Conservation (phyloP, 164 flowering plant genomes). For the Euptelea pleiosperma region DNA sequence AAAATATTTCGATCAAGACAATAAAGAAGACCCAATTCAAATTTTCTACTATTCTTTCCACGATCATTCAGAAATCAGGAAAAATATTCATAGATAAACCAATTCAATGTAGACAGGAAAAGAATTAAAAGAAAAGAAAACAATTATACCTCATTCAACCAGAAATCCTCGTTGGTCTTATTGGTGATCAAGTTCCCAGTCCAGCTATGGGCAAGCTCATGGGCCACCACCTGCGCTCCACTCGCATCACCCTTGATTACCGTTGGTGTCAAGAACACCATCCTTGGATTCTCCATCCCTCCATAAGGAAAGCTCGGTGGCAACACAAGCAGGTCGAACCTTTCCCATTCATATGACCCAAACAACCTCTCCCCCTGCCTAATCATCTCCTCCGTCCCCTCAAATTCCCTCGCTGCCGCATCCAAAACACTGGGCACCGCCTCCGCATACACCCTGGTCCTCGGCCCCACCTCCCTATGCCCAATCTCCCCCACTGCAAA, state of each 20-base stretch:
- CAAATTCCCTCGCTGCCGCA: constrained; percentile 74
- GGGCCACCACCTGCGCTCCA: constrained; percentile 87
- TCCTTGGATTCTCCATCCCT: constrained; percentile 94
- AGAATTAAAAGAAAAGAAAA: neutral
- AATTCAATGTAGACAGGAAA: too few species aligned
- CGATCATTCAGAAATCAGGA: too few species aligned
- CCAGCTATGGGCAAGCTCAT: constrained; percentile 95
- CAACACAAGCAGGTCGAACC: constrained; percentile 79
- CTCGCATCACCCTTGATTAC: constrained; percentile 79
- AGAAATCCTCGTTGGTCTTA: constrained; percentile 81
- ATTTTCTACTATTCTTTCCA: too few species aligned
- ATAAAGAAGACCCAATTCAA: too few species aligned
- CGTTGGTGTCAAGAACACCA: constrained; percentile 87
- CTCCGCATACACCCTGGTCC: constrained; percentile 79
- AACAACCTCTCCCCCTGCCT: constrained; percentile 77
- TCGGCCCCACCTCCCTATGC: constrained; percentile 71
- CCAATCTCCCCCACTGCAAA: constrained; percentile 76
- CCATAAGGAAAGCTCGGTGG: constrained; percentile 94
- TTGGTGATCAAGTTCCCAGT: constrained; percentile 90
- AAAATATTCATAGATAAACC: too few species aligned
- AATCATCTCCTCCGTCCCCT: constrained; percentile 81
- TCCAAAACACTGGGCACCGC: constrained; percentile 51
- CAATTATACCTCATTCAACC: constrained; percentile 77
- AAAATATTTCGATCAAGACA: too few species aligned
- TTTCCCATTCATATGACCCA: constrained; percentile 83